Evolutionary conservation across 2,329 filamentous ascomycete genomes (phyloP).

Genomic region (Chaetothyriales sp.): DNA sequence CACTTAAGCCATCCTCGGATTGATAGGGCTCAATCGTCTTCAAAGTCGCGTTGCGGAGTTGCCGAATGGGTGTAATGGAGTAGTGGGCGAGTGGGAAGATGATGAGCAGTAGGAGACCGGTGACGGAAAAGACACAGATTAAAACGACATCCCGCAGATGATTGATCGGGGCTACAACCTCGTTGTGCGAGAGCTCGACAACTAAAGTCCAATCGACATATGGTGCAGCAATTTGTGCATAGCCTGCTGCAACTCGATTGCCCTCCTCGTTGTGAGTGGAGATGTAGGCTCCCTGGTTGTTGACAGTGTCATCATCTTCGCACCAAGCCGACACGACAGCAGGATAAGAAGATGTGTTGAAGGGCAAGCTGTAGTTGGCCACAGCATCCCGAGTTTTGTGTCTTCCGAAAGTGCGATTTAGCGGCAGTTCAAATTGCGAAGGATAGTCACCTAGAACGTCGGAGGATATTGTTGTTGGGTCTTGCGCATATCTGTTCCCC

Average conservation of each 20-base stretch:
- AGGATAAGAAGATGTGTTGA: slow-evolving; percentile 48
- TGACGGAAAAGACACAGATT: slow-evolving; percentile 72
- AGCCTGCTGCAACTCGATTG: slow-evolving; percentile 61
- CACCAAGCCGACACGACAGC: slow-evolving; percentile 50
- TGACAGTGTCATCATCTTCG: slow-evolving; percentile 35
- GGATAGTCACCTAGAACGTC: slow-evolving; percentile 24
- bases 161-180: slow-evolving; percentile 63
- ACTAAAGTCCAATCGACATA: slow-evolving; percentile 73
- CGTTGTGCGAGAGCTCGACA: slow-evolving; percentile 59
- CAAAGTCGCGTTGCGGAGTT: slow-evolving; percentile 60
- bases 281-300: slow-evolving; percentile 56
- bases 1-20: slow-evolving; percentile 15
- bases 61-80: slow-evolving; percentile 65
- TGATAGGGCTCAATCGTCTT: slow-evolving; percentile 51
- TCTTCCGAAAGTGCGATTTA: slow-evolving; percentile 8
- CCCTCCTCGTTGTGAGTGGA: slow-evolving; percentile 61
- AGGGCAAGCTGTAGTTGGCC: slow-evolving; percentile 34
- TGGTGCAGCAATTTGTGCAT: slow-evolving; percentile 51
- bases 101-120: slow-evolving; percentile 57
- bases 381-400: slow-evolving; percentile 10
- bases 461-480: slow-evolving; percentile 22
- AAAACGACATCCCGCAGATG: slow-evolving; percentile 68
- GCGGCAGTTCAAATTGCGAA: slow-evolving; percentile 17
- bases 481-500: slow-evolving; percentile 49
- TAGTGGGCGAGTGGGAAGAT: slow-evolving; percentile 69